Evolutionary conservation across 441 rosid species (phyloP).

Genomic region (Aleurites moluccanus): DNA sequence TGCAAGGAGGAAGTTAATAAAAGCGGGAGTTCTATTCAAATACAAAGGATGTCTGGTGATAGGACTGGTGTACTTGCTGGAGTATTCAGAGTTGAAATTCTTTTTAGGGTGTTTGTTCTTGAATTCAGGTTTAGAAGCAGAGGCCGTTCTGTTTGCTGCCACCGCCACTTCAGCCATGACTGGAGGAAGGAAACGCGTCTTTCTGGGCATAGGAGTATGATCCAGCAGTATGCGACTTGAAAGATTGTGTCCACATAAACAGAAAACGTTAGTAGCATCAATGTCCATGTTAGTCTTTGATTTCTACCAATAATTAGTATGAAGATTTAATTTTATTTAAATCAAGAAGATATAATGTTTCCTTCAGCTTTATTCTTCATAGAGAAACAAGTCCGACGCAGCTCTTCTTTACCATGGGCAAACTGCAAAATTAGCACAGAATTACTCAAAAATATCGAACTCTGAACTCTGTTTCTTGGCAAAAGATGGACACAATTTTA

Average conservation of each 20-base stretch:
- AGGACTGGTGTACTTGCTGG: constrained; percentile 22
- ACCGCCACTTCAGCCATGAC: constrained; percentile 19
- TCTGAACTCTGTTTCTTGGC: background rate
- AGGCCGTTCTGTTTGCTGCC: constrained; percentile 19
- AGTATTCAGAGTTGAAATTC: constrained; percentile 17
- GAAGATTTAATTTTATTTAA: background rate
- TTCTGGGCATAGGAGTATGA: constrained; percentile 27
- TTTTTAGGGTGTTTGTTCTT: background rate
- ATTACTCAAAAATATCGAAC: background rate
- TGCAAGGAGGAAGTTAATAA: too few species aligned
- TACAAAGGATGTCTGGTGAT: background rate
- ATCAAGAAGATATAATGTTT: constrained; percentile 6
- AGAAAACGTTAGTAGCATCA: constrained; percentile 15
- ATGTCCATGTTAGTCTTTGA: background rate
- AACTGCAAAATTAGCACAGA: constrained; percentile 33
- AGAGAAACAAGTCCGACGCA: constrained; percentile 27
- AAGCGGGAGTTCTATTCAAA: background rate
- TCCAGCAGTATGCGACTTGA: constrained; percentile 25
- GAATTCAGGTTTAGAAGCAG: constrained; percentile 11
- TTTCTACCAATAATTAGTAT: background rate
- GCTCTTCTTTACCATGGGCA: constrained; percentile 47
- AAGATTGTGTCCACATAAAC: constrained; percentile 24
- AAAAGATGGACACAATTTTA: background rate
- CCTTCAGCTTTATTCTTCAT: constrained; percentile 41
- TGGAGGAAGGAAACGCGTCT: constrained; percentile 27